phyloP scores from a whole-genome alignment of 352 stramenopile genomes.

The Globisporangium viniferum region DNA sequence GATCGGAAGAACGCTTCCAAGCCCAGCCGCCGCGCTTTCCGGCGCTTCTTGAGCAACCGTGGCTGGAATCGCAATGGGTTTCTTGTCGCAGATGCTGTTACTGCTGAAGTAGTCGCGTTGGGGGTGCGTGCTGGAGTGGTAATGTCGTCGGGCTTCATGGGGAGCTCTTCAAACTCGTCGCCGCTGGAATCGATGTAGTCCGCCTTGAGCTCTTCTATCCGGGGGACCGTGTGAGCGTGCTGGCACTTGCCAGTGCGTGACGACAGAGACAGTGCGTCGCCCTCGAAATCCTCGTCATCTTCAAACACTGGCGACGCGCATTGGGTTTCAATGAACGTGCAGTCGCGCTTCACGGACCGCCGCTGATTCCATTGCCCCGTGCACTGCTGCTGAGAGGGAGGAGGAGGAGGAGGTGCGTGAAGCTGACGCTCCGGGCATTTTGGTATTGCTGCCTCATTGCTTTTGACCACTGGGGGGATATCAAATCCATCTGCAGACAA shows the following conservation, averaged over 20 bases:
- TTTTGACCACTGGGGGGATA: not conserved
- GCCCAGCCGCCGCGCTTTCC: conserved; percentile 14
- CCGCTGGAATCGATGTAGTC: conserved; percentile 15
- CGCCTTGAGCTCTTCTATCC: conserved; percentile 18
- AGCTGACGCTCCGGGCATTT: not conserved
- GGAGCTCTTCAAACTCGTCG: conserved; percentile 8
- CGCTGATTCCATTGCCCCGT: conserved; percentile 14
- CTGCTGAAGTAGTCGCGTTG: not conserved
- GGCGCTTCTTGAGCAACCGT: conserved; percentile 17
- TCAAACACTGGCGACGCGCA: conserved; percentile 3
- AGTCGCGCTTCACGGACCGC: conserved; percentile 23
- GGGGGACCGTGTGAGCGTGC: not conserved
- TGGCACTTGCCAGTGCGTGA: conserved; percentile 1
- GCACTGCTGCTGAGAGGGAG: not conserved
- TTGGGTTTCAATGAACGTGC: conserved; percentile 17
- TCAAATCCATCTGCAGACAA: conserved; percentile 11
- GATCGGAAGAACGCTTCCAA: conserved; percentile 15
- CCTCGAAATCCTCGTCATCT: conserved; percentile 6
- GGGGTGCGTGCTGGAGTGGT: not conserved
- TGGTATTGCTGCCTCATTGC: not conserved
- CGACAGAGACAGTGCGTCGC: not conserved
- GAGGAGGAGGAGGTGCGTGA: not conserved
- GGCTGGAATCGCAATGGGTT: conserved; percentile 13
- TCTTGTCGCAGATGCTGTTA: not conserved
- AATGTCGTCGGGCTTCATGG: not conserved